phyloP scores from a whole-genome alignment of 2,329 filamentous ascomycete genomes.

The Sclerotinia nivalis region DNA sequence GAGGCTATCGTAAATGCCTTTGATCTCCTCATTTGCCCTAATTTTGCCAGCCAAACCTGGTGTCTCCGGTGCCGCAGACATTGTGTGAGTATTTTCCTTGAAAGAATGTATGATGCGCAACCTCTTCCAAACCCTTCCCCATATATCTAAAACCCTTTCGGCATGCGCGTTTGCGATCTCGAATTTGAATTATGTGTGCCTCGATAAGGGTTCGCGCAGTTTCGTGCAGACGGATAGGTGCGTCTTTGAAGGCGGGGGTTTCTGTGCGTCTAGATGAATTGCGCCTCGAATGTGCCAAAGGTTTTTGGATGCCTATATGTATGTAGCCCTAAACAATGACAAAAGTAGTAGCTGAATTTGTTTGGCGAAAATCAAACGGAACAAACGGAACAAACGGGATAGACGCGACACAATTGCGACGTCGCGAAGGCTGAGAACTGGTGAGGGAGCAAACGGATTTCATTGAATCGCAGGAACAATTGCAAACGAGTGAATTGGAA shows the following conservation, averaged over 20 bases:
- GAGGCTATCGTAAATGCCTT: not conserved
- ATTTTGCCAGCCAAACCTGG: not conserved
- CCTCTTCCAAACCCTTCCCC: not conserved
- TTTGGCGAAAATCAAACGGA: not conserved
- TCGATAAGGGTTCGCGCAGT: not conserved
- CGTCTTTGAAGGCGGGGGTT: not conserved
- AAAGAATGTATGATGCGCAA: not conserved
- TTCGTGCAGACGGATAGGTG: not conserved
- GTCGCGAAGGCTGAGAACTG: not conserved
- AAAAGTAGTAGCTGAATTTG: not conserved
- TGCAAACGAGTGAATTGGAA: not conserved
- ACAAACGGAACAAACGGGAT: not conserved
- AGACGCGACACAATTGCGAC: not conserved
- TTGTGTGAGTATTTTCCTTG: not conserved
- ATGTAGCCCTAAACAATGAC: not conserved
- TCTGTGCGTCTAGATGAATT: not conserved
- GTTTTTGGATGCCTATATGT: not conserved
- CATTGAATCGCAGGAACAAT: not conserved
- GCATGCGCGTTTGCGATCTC: not conserved
- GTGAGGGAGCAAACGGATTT: not conserved
- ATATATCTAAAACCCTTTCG: not conserved
- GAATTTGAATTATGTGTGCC: not conserved
- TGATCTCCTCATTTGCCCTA: not conserved
- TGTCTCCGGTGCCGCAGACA: conserved; percentile 4
- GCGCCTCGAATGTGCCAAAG: not conserved